Base-by-base conservation (phyloP, 2,329 filamentous ascomycete genomes). In the Calonectria pseudoturangicola region DNA sequence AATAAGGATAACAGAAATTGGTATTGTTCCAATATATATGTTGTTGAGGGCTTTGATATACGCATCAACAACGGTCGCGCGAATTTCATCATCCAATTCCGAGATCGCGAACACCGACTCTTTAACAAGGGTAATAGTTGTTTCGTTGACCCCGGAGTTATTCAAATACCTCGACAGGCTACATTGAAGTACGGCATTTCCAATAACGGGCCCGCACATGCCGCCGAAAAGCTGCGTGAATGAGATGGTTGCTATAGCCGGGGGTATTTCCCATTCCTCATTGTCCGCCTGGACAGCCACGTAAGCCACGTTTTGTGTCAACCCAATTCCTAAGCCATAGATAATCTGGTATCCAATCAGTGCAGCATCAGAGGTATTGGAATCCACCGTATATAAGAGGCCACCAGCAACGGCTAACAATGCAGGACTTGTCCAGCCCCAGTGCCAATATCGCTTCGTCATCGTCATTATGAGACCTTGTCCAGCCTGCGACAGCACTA, bases 391-490 rank as follows among this genome's bases (percentile, higher is more conserved):
- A 25, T 45, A 66, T 3, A 66, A 10, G 12, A 66, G 48, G 18
- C 64, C 64, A 4, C 64, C 64, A 10, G 47, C 48, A 43, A 66
- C 43, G 16, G 48, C 64, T 3, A 66, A 36, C 15, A 66, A 66
- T 4, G 36, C 64, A 9, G 47, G 64, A 25, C 47, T 28, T 2
- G 48, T 56, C 64, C 48, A 66, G 6, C 64, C 64, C 48, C 48
- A 66, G 13, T 66, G 48, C 64, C 36, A 66, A 21, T 66, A 66
- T 25, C 64, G 21, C 15, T 66, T 54, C 5, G 64, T 66, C 4
- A 56, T 21, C 8, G 33, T 56, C 64, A 66, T 66, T 8, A 66
- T 28, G 18, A 66, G 27, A 10, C 64, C 64, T 30, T 66, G 47
- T 6, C 15, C 12, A 27, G 48, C 48, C 13, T 56, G 64, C 10